These are phyloP conservation scores for Ascochyta rabiei DNA, from an alignment of 2,329 filamentous ascomycete species.

Conservation along the genomic window DNA sequence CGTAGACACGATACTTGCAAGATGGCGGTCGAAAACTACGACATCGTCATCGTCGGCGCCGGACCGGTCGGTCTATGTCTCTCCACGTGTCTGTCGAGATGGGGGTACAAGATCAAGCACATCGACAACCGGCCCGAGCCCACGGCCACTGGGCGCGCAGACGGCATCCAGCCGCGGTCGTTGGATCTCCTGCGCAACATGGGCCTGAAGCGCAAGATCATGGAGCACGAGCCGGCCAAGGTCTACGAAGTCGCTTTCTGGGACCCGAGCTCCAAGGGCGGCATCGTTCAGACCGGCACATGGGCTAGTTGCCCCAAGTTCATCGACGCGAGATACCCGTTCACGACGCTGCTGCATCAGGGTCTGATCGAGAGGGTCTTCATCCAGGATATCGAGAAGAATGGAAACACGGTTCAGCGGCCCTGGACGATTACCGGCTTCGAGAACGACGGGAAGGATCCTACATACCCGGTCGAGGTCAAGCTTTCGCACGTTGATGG, in stretches of 20 bases:
- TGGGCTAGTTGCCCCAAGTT: slow-evolving; percentile 92
- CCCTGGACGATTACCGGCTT: slow-evolving; percentile 69
- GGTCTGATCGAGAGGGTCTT: slow-evolving; percentile 68
- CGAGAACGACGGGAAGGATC: slow-evolving; percentile 64
- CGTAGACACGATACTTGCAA: neutral
- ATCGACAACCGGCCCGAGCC: slow-evolving; percentile 89
- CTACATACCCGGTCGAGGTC: slow-evolving; percentile 81
- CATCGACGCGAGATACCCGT: slow-evolving; percentile 69
- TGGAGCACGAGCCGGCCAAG: slow-evolving; percentile 84
- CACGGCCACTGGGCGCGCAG: slow-evolving; percentile 83
- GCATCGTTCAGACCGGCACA: slow-evolving; percentile 64
- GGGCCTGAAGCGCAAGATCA: slow-evolving; percentile 85
- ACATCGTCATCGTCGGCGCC: slow-evolving; percentile 83
- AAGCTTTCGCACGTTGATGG: slow-evolving; percentile 78
- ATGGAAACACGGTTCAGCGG: slow-evolving; percentile 61
- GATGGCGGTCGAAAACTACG: slow-evolving; percentile 58
- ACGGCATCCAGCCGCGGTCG: slow-evolving; percentile 90
- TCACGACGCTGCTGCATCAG: slow-evolving; percentile 67
- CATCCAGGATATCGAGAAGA: slow-evolving; percentile 65
- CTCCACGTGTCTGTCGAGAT: slow-evolving; percentile 84
- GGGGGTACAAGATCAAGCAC: slow-evolving; percentile 95
- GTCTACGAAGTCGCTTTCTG: slow-evolving; percentile 76
- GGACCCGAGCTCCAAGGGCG: slow-evolving; percentile 62
- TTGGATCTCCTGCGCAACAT: slow-evolving; percentile 87
- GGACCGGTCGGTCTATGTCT: slow-evolving; percentile 88